Percentiles rank a stretch among this genome's conserved stretches.
Evolutionary conservation across 2,329 filamentous ascomycete genomes (phyloP).

Genomic region (Thermothelomyces thermophilus): DNA sequence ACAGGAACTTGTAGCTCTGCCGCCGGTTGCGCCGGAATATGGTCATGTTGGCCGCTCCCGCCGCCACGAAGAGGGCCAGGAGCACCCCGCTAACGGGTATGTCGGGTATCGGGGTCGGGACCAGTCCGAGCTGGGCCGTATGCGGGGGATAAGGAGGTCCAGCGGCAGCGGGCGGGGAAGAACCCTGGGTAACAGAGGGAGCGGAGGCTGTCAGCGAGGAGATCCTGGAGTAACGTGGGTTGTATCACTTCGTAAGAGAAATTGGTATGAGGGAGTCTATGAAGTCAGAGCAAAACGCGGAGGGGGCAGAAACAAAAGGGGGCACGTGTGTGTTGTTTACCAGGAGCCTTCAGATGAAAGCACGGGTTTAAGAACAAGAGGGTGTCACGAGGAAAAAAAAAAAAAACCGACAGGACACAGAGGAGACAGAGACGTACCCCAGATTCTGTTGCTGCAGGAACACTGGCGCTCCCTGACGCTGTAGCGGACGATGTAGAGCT

Average conservation of each 20-base stretch:
- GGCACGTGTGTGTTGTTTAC: no score
- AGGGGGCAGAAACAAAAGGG: no score
- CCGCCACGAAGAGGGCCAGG: constrained; percentile 48
- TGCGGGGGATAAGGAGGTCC: constrained; percentile 36
- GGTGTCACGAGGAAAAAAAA: no score
- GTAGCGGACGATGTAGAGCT: neutral
- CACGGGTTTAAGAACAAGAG: no score
- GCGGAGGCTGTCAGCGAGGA: no score
- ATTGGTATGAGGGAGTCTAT: no score
- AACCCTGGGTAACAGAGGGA: neutral
- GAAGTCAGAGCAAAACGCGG: no score
- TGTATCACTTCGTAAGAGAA: no score
- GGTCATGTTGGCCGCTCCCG: constrained; percentile 51
- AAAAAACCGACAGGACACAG: no score
- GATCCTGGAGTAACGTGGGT: no score
- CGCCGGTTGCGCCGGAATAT: constrained; percentile 48
- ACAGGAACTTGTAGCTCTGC: constrained; percentile 51
- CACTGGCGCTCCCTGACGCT: neutral
- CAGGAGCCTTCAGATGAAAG: no score
- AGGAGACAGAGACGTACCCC: no score
- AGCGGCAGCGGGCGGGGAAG: neutral
- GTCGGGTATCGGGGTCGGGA: constrained; percentile 53
- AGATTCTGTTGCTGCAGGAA: neutral
- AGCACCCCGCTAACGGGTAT: constrained; percentile 59
- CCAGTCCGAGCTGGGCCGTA: constrained; percentile 48